phyloP scores from a whole-genome alignment of 73 alveolate genomes.

The Paraurostyla sp. region DNA sequence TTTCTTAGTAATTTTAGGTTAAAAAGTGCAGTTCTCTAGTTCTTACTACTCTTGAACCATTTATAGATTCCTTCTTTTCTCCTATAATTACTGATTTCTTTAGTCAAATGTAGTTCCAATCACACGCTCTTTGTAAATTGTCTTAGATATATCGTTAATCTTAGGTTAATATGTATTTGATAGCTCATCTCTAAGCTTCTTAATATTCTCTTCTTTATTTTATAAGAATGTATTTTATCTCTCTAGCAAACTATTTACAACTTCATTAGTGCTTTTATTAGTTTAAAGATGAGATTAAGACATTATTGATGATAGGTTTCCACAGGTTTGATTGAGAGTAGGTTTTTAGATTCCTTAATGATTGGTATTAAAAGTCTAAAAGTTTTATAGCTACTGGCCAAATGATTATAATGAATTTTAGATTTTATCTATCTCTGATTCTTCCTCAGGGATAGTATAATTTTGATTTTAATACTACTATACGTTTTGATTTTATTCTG shows the following conservation, averaged over 20 bases:
- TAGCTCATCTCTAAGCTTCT: constrained; percentile 10
- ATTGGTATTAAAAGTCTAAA: constrained; percentile 7
- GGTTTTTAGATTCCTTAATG: too few species aligned
- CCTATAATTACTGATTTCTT: background rate
- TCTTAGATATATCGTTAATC: background rate
- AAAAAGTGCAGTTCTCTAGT: constrained; percentile 9
- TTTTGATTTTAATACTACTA: background rate
- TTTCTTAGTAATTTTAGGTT: constrained; percentile 41
- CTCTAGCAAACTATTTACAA: background rate
- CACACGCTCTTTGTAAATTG: background rate
- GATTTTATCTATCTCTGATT: constrained; percentile 28
- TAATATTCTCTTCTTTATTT: constrained; percentile 13
- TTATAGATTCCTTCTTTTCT: background rate
- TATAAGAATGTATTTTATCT: background rate
- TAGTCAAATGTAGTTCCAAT: background rate
- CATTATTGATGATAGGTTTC: background rate
- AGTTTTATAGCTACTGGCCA: constrained; percentile 22
- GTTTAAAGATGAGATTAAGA: background rate
- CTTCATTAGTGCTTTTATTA: background rate
- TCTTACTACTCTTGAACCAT: background rate
- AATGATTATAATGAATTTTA: background rate
- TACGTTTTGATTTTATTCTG: background rate
- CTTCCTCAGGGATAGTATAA: constrained; percentile 25
- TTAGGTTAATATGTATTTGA: background rate
- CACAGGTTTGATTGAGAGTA: background rate